Base-by-base conservation (phyloP, 768 basidiomycete genomes). In the Phylloporus rhodoxanthus region DNA sequence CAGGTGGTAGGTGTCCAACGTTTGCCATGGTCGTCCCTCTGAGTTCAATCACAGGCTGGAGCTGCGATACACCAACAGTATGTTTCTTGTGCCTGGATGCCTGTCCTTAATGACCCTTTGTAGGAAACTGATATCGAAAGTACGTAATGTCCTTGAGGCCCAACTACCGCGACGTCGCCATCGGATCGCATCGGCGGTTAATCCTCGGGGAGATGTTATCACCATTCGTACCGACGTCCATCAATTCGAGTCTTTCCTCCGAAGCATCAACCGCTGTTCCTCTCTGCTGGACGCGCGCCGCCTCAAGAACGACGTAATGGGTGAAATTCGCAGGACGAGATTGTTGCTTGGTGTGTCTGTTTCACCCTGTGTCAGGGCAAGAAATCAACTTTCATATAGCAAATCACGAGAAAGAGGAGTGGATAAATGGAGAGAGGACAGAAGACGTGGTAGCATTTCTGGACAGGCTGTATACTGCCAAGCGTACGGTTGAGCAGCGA, bases 191-290 rank as follows among this genome's bases (percentile, higher is more conserved):
- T 70, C 75, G 4, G 53, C 72, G 5, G 57, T 72, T 19, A 63
- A 73, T 15, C 69, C 77, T 2, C 76, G 81, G 39, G 63, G 63
- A 42, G 89, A 89, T 57, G 73, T 74, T 8, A 93, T 94, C 58
- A 93, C 90, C 2, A 82, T 87, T 50, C 80, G 82, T 26, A 95
- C 92, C 1, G 82, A 87, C 58, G 59, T 78, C 8, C 82, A 84
- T 40, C 86, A 93, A 49, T 97, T 97, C 57, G 94, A 97, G 57
- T 85, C 84, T 0, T 98, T 97, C 66, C 71, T 98, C 44, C 79
- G 83, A 28, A 90, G 91, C 49, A 92, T 98, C 61, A 79, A 75
- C 52, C 79, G 82, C 28, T 84, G 84, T 58, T 85, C 85, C 10
- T 93, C 87, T 4, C 72, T 97, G 6, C 67, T 93, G 28, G 96